Evolutionary conservation across 805 yeast genomes (phyloP), one percentile per base, ranked within the genome.

Genomic region (Nakazawaea ambrosiae): DNA sequence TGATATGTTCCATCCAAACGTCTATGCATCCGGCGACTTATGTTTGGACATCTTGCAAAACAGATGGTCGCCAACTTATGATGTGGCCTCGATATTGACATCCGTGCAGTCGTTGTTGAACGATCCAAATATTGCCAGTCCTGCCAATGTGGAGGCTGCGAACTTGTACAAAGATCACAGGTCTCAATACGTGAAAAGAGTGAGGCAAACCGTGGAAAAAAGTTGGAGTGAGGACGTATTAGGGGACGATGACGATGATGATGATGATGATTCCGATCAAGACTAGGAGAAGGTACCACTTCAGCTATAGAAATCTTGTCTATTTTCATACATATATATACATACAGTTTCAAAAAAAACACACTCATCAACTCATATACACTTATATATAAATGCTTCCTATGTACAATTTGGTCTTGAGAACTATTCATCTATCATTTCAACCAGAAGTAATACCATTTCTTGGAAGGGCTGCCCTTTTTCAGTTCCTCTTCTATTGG

Each of bases 51-150:
- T 92, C 48, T 66, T 92, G 48, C 98, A 92, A 57, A 92, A 90
- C 64, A 72, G 97, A 56, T 92, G 98, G 98, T 83, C 95, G 19
- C 98, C 98, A 10, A 92, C 98, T 1, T 92, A 90, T 55, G 98
- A 92, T 54, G 98, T 92, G 27, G 88, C 96, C 9, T 87, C 96
- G 10, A 90, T 92, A 40, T 68, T 92, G 49, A 92, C 98, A 1
- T 85, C 96, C 20, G 79, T 92, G 41, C 98, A 92, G 58, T 80
- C 89, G 40, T 70, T 92, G 45, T 68, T 92, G 49, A 92, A 92
- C 60, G 98, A 92, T 57, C 98, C 98, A 14, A 92, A 92, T 57
- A 94, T 89, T 33, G 79, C 89, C 36, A 84, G 96, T 18, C 98
- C 98, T 1, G 98, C 98, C 2, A 92, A 92, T 51, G 97, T 86